Base-by-base conservation (phyloP, 192 early-diverging fungal genomes). In the Podochytrium sp. region DNA sequence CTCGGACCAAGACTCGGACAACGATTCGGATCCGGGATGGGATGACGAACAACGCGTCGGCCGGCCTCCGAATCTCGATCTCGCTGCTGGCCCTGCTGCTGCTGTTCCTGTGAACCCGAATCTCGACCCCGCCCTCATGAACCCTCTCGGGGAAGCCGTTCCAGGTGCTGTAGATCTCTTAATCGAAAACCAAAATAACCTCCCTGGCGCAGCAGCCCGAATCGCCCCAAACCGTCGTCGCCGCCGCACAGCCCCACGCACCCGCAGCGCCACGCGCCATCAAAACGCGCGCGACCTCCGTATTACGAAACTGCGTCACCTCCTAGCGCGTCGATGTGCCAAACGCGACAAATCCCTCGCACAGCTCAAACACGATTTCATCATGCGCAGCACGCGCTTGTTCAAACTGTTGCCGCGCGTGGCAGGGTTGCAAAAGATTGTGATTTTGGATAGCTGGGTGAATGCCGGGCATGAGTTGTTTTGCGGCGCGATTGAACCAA, bases 391-490 rank as follows among this genome's bases (percentile, higher is more conserved):
- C 20, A 14, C 25, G 5, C 53, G 69, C 25, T 40, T 71, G 7
- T 71, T 71, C 38, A 57, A 59, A 40, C 39, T 71, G 6, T 59
- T 71, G 39, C 32, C 14, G 18, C 42, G 30, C 34, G n/a, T 47
- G 12, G 3, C 25, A 23, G 23, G 23, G 14, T 7, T 38, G 0
- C 55, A 71, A 37, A 57, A 59, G 39, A 39, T 71, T 40, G 52
- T 71, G 3, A 51, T 59, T 0, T 25, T 71, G 16, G 69, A 71
- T 59, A 38, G 32, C 3, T 71, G 69, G 69, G 40, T 60, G 3
- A 71, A 56, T 32, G 41, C 69, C 6, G 69, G 69, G 1, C 69
- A 71, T 60, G 40, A 59, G 32, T 12, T 71, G 27, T 71, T 71
- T 60, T 71, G 69, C 56, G 33, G 60, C 27, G 23, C 40, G 1